A percentile compares a stretch with the other conserved stretches of the same genome.
These are phyloP conservation scores for Rhododendron mucronatum DNA, from an alignment of 148 eudicot genomes.

Conservation along the genomic window DNA sequence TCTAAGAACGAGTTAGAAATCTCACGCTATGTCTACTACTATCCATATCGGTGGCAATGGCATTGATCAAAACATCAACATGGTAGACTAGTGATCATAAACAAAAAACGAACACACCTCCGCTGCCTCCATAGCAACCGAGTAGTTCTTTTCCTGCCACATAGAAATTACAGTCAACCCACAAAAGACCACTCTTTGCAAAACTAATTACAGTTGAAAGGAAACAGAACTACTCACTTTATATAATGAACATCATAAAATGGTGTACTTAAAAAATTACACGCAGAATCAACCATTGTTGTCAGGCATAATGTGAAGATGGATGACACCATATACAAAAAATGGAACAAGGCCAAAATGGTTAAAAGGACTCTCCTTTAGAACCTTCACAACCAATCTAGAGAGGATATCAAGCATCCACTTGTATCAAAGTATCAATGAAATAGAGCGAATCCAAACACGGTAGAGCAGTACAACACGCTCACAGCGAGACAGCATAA, in stretches of 20 bases:
- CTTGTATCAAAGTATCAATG: not conserved
- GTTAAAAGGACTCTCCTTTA: not conserved
- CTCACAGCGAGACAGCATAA: not conserved
- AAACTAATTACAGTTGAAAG: not conserved
- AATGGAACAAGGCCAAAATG: not conserved
- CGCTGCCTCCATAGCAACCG: not conserved
- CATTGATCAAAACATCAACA: not conserved
- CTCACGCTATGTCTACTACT: not conserved
- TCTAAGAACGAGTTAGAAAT: not conserved
- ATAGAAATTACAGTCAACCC: not conserved
- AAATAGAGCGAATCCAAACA: not conserved
- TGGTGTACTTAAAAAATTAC: not conserved
- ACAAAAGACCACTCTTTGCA: not conserved
- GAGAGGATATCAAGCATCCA: not conserved
- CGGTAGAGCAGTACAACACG: not conserved
- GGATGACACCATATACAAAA: not conserved
- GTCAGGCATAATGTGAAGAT: not conserved
- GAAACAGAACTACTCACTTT: not conserved
- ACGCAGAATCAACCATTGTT: not conserved
- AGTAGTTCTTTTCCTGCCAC: not conserved
- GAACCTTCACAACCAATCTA: not conserved
- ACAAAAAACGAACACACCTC: not conserved
- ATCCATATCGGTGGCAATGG: not conserved
- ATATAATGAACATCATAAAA: not conserved
- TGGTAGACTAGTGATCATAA: not conserved